A percentile compares a stretch with the other conserved stretches of the same genome.
phyloP scores from a whole-genome alignment of 805 yeast species.

The Grigorovia jiainica region DNA sequence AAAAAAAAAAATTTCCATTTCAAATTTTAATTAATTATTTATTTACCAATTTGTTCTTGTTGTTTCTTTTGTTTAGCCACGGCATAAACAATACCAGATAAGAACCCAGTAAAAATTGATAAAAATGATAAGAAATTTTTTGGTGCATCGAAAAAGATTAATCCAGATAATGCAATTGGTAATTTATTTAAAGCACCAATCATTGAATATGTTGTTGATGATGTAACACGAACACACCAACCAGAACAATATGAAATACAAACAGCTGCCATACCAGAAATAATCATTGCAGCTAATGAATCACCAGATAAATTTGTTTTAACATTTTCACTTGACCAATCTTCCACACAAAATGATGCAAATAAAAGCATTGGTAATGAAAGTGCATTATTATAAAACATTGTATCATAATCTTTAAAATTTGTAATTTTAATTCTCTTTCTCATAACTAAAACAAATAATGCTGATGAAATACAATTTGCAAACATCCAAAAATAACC shows the following conservation, averaged over 20 bases:
- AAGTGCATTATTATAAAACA: conserved; percentile 93
- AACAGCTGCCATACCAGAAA: conserved; percentile 89
- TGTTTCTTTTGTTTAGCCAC: conserved; percentile 88
- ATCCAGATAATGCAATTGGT: conserved; percentile 93
- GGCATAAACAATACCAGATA: conserved; percentile 93
- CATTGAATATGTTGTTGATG: conserved; percentile 98
- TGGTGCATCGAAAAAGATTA: conserved; percentile 90
- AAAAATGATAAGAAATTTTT: conserved; percentile 85
- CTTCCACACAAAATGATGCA: conserved; percentile 73
- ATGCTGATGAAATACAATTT: conserved; percentile 90
- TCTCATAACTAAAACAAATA: conserved; percentile 91
- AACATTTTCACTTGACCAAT: conserved; percentile 83
- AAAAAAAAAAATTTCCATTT: neutral
- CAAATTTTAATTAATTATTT: neutral
- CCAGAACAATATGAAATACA: conserved; percentile 98
- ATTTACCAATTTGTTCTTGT: conserved; percentile 8
- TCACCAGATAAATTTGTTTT: conserved; percentile 63
- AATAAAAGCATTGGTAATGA: conserved; percentile 82
- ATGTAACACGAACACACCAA: conserved; percentile 99
- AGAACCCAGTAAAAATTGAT: conserved; percentile 87
- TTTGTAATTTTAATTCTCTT: conserved; percentile 95
- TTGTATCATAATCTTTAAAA: conserved; percentile 94
- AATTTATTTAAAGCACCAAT: conserved; percentile 98
- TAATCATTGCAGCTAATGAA: conserved; percentile 69
- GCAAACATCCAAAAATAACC: conserved; percentile 97